Evolutionary conservation across 805 yeast species (phyloP).

Genomic region (Saccharomycopsis capsularis): DNA sequence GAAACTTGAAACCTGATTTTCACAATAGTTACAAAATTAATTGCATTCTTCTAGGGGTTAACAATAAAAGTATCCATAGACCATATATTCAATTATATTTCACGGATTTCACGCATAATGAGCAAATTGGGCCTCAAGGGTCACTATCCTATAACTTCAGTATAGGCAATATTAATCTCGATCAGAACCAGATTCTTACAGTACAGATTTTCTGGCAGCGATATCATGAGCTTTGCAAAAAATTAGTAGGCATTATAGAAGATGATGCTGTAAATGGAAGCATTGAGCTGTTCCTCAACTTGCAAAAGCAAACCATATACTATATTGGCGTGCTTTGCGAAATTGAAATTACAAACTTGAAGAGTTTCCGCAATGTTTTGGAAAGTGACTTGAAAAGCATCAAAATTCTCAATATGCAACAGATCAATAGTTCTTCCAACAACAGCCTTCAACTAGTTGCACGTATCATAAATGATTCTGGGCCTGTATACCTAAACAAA

Average conservation of each 20-base stretch:
- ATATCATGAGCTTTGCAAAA: background rate
- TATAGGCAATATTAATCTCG: conserved; percentile 2
- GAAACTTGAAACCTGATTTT: too few species aligned
- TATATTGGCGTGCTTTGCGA: conserved; percentile 9
- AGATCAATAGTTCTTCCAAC: background rate
- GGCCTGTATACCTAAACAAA: background rate
- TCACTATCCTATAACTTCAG: background rate
- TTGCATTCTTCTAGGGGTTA: background rate
- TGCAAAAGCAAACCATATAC: background rate
- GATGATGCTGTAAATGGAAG: background rate
- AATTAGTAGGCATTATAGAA: background rate
- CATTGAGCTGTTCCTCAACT: background rate
- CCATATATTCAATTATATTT: conserved; percentile 8
- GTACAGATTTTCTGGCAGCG: background rate
- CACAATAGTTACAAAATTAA: too few species aligned
- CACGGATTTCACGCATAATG: conserved; percentile 15
- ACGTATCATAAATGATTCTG: background rate
- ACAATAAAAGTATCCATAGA: conserved; percentile 1
- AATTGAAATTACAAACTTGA: conserved; percentile 4
- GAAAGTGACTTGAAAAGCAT: conserved; percentile 5
- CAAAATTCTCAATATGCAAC: background rate
- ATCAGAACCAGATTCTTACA: conserved; percentile 3
- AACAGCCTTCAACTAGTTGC: background rate
- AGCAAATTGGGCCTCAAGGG: conserved; percentile 10
- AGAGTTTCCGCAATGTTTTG: background rate